phyloP scores from a whole-genome alignment of 2,329 filamentous ascomycete species.

The Ciborinia camelliae region DNA sequence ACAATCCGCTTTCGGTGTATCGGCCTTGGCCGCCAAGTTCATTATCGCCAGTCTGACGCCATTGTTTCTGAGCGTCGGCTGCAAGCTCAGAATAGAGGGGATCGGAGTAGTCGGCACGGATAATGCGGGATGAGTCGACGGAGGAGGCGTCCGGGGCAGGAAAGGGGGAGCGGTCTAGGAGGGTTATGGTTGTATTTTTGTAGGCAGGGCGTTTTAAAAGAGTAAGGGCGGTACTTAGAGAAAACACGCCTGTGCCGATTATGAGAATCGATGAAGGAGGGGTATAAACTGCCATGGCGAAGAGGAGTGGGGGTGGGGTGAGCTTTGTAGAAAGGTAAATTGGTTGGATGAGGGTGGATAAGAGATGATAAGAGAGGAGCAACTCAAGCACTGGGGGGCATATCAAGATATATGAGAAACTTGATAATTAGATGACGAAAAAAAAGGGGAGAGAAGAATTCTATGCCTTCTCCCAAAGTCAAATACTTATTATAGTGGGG shows the following conservation, averaged over 20 bases:
- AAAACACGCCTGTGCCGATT: constrained; percentile 58
- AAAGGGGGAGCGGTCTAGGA: constrained; percentile 58
- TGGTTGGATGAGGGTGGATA: not conserved
- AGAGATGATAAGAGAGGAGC: not conserved
- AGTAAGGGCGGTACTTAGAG: constrained; percentile 64
- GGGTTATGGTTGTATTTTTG: constrained; percentile 49
- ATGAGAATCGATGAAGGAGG: constrained; percentile 57
- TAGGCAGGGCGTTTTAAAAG: constrained; percentile 61
- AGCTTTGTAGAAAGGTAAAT: not conserved
- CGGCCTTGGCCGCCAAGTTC: constrained; percentile 60
- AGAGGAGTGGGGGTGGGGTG: not conserved
- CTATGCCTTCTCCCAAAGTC: not conserved
- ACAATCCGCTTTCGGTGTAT: constrained; percentile 68
- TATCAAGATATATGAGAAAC: not conserved
- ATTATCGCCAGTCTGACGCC: constrained; percentile 53
- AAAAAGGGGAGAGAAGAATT: not conserved
- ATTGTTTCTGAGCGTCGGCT: constrained; percentile 63
- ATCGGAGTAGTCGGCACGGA: constrained; percentile 77
- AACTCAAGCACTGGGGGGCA: not conserved
- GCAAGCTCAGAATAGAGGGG: constrained; percentile 72
- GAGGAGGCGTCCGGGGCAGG: constrained; percentile 58
- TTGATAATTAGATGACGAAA: not conserved
- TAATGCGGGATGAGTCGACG: constrained; percentile 61
- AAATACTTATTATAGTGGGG: constrained; percentile 4
- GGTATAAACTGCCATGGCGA: constrained; percentile 10